Percentiles rank a stretch among this genome's conserved stretches.
These are phyloP conservation scores for Rhododendron ferrugineum DNA, from an alignment of 148 eudicot species.

Conservation along the genomic window DNA sequence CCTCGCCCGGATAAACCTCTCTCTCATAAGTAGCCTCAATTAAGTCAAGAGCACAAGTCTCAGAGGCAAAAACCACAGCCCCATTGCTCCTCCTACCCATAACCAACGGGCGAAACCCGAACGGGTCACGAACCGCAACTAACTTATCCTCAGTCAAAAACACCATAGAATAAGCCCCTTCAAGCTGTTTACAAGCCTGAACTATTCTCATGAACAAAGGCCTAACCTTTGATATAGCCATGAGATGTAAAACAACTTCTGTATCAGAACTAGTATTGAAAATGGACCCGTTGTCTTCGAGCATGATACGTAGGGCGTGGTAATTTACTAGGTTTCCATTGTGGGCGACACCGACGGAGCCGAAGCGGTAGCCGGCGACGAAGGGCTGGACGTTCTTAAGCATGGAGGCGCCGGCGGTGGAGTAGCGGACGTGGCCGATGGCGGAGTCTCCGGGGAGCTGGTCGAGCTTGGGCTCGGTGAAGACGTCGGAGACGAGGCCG, in stretches of 20 bases:
- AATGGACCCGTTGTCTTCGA: conserved; percentile 64
- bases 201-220: conserved; percentile 37
- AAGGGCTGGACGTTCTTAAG: conserved; percentile 62
- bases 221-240: conserved; percentile 49
- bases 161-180: conserved; percentile 89
- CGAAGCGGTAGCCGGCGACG: conserved; percentile 64
- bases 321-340: conserved; percentile 83
- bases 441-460: conserved; percentile 58
- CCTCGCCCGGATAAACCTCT: conserved; percentile 79
- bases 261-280: conserved; percentile 60
- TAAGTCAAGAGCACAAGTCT: conserved; percentile 84
- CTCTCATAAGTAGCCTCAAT: conserved; percentile 77
- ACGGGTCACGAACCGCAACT: conserved; percentile 82
- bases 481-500: conserved; percentile 61
- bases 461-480: conserved; percentile 49
- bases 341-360: conserved; percentile 74
- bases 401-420: conserved; percentile 35
- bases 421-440: conserved; percentile 77
- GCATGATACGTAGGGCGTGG: conserved; percentile 33
- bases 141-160: conserved; percentile 70
- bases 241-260: conserved; percentile 56
- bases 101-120: conserved; percentile 79
- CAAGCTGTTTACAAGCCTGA: conserved; percentile 42
- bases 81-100: conserved; percentile 91
- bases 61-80: conserved; percentile 85